Evolutionary conservation across 169 alveolate species (phyloP), one percentile per base, ranked within the genome.

Genomic region (Babesia bigemina): DNA sequence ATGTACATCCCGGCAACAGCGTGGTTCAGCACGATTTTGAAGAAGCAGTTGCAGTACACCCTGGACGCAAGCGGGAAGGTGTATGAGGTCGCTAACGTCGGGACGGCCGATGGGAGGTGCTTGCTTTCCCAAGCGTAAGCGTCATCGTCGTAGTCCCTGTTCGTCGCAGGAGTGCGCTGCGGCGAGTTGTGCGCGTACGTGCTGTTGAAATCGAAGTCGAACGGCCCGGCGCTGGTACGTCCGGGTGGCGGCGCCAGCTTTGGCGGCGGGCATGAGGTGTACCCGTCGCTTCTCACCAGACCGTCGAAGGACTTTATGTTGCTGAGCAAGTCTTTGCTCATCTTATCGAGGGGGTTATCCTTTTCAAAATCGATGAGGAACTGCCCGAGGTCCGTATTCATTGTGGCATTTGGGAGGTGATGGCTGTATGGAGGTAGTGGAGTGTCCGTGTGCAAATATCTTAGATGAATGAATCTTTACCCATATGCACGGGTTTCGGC

Each of bases 1-100:
- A 79, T 79, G 66, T 79, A 79, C 26, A 71, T 22, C 19, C 87
- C 87, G 12, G 87, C 87, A 3, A 79, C 87, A 13, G 82, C 66
- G 50, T 79, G 87, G 84, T 71, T 79, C 26, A 79, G 75, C 19
- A 67, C 78, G 8, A 79, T 56, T 71, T 79, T 79, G 50, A 79
- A 42, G 14, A 71, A 63, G 47, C 84, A 70, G 24, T 47, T 66
- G 45, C 84, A 70, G 57, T 45, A 60, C 19, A 79, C 75, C 52
- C 87, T 53, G 16, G 76, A 13, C n/a, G 87, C 87, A 24, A 79
- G 71, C 21, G 87, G 87, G 65, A 79, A 79, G 17, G 71, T 66
- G 71, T 76, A 76, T 4, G 29, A 10, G 21, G 11, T 7, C 50
- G 16, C 48, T 4, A 19, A 9, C 33, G 52, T 62, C 22, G 71